Evolutionary conservation across 1,284 basidiomycete species (phyloP).

Genomic region (Volvariella volvacea): DNA sequence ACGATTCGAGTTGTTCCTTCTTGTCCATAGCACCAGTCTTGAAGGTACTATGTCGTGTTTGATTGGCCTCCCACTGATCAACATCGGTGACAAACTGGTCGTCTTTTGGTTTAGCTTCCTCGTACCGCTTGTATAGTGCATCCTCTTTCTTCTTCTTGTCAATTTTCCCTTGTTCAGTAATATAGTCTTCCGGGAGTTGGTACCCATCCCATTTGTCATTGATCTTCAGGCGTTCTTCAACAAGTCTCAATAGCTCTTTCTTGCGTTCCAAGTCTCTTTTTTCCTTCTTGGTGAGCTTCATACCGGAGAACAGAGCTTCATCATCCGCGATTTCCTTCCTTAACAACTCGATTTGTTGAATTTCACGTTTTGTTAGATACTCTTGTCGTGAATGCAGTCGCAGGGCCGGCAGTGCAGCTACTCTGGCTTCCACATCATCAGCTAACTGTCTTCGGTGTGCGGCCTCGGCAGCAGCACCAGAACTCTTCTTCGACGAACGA

Average conservation of each 20-base stretch:
- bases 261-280: slow-evolving; percentile 80
- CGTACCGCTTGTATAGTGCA: slow-evolving; percentile 90
- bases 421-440: slow-evolving; percentile 78
- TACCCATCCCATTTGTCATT: slow-evolving; percentile 95
- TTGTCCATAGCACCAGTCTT: slow-evolving; percentile 88
- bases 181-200: slow-evolving; percentile 92
- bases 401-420: slow-evolving; percentile 74
- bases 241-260: slow-evolving; percentile 87
- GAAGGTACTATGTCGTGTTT: slow-evolving; percentile 86
- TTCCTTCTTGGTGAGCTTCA: slow-evolving; percentile 86
- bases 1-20: slow-evolving; percentile 72
- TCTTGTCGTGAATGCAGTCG: slow-evolving; percentile 86
- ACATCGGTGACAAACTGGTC: slow-evolving; percentile 94
- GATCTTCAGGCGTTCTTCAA: slow-evolving; percentile 90
- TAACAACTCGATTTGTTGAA: slow-evolving; percentile 92
- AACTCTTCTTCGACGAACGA: slow-evolving; percentile 64
- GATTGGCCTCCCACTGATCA: slow-evolving; percentile 93
- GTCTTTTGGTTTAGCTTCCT: slow-evolving; percentile 84
- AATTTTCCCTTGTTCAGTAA: slow-evolving; percentile 98
- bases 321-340: slow-evolving; percentile 92
- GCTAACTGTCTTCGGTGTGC: slow-evolving; percentile 76
- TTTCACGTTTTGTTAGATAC: slow-evolving; percentile 93
- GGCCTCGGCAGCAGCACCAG: slow-evolving; percentile 76
- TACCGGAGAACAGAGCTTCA: slow-evolving; percentile 80
- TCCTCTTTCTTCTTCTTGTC: slow-evolving; percentile 96